Percentiles rank a stretch among this genome's conserved stretches.
Conservation (phyloP, 129 eudicot species). For the Silybum marianum region DNA sequence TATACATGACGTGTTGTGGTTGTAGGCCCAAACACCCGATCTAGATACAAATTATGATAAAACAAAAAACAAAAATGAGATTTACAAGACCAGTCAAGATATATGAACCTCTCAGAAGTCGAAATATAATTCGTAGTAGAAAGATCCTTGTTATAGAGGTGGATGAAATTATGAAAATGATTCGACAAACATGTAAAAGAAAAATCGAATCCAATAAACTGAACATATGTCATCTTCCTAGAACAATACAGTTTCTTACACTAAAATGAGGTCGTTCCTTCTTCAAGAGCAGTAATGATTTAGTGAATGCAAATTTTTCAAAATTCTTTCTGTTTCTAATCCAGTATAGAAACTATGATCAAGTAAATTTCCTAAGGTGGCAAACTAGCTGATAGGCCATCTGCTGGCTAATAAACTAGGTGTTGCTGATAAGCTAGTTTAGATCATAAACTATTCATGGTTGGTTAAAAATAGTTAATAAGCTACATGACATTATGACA, state of each 20-base stretch:
- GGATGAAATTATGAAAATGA: background rate
- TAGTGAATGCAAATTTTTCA: background rate
- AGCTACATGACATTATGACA: background rate
- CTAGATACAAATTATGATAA: constrained; percentile 36
- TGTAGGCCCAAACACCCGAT: constrained; percentile 98
- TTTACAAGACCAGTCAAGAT: constrained; percentile 16
- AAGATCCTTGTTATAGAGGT: constrained; percentile 7
- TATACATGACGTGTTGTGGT: constrained; percentile 98
- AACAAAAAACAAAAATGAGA: constrained; percentile 14
- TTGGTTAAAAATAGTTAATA: background rate
- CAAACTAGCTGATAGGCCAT: background rate
- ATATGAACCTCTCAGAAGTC: constrained; percentile 12
- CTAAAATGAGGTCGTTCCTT: background rate
- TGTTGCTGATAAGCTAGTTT: background rate
- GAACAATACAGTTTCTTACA: background rate
- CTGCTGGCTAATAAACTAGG: background rate
- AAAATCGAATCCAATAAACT: background rate
- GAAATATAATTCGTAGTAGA: background rate
- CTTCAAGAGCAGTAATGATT: constrained; percentile 6
- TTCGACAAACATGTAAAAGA: background rate
- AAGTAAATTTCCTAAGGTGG: background rate
- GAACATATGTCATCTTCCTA: background rate
- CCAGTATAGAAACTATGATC: background rate
- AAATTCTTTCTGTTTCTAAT: background rate
- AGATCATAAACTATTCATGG: background rate